Evolutionary conservation across 2,329 filamentous ascomycete species (phyloP).

Genomic region (Aspergillus ustus): DNA sequence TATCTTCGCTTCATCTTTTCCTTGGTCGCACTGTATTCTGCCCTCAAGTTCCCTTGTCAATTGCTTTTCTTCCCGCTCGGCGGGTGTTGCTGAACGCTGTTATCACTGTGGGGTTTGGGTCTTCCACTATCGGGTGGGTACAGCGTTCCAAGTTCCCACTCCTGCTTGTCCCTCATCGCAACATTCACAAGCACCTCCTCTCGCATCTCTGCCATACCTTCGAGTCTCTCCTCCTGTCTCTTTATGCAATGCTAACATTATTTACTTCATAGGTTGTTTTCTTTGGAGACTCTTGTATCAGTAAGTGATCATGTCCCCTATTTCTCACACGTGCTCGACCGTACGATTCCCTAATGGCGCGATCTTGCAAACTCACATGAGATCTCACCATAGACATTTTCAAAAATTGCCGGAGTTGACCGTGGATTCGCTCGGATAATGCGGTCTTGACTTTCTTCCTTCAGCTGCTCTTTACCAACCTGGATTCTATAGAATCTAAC

Average conservation of each 20-base stretch:
- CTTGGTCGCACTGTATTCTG: slow-evolving; percentile 10
- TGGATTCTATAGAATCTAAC: background rate
- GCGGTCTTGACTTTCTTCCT: slow-evolving; percentile 2
- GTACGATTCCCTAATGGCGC: slow-evolving; percentile 1
- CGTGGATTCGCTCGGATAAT: background rate
- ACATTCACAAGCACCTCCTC: slow-evolving; percentile 10
- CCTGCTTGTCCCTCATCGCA: background rate
- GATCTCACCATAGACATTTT: slow-evolving; percentile 4
- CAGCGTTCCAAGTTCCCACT: background rate
- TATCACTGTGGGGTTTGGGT: slow-evolving; percentile 23
- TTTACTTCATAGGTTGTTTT: slow-evolving; percentile 1
- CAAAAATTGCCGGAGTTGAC: background rate
- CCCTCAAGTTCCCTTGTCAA: slow-evolving; percentile 10
- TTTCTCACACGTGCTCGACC: slow-evolving; percentile 4
- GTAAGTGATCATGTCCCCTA: slow-evolving; percentile 3
- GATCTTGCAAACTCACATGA: slow-evolving; percentile 2
- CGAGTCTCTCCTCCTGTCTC: background rate
- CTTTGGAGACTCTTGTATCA: background rate
- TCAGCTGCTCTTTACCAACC: background rate
- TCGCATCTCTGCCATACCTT: slow-evolving; percentile 1
- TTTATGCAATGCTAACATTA: background rate
- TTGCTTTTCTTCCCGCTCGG: slow-evolving; percentile 7
- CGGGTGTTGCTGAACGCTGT: slow-evolving; percentile 6
- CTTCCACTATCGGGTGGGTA: slow-evolving; percentile 18
- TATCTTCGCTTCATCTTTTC: slow-evolving; percentile 8